phyloP scores from a whole-genome alignment of 805 yeast species.

The Clavispora carvajalis region DNA sequence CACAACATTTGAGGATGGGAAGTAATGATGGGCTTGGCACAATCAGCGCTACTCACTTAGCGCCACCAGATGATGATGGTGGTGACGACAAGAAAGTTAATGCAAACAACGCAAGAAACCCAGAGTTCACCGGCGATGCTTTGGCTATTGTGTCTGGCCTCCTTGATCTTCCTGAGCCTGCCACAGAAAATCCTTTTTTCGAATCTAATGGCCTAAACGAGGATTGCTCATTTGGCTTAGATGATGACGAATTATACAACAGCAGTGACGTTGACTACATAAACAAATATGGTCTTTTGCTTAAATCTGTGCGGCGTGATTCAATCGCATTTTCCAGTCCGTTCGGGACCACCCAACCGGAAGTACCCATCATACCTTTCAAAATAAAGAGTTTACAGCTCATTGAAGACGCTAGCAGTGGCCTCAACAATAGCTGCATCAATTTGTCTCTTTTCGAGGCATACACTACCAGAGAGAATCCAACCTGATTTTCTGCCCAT shows the following conservation, averaged over 20 bases:
- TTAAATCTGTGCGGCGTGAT: slow-evolving; percentile 12
- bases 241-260: slow-evolving; percentile 25
- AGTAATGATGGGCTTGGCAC: slow-evolving; percentile 8
- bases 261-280: slow-evolving; percentile 30
- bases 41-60: not conserved
- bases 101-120: not conserved
- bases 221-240: slow-evolving; percentile 16
- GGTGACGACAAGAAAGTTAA: not conserved
- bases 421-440: slow-evolving; percentile 39
- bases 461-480: slow-evolving; percentile 37
- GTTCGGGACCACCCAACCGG: slow-evolving; percentile 11
- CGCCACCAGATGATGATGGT: not conserved
- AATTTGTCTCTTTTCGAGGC: slow-evolving; percentile 38
- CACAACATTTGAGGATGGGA: slow-evolving; percentile 9
- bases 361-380: slow-evolving; percentile 15
- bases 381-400: slow-evolving; percentile 32
- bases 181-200: slow-evolving; percentile 17
- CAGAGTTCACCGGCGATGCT: not conserved
- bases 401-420: slow-evolving; percentile 32
- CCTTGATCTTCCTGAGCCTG: slow-evolving; percentile 29
- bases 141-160: slow-evolving; percentile 11
- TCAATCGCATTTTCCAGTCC: slow-evolving; percentile 8
- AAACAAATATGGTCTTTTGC: slow-evolving; percentile 23
- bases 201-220: slow-evolving; percentile 8
- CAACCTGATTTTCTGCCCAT: slow-evolving; percentile 7